phyloP scores from a whole-genome alignment of 2,329 filamentous ascomycete species.

The Capronia epimyces region DNA sequence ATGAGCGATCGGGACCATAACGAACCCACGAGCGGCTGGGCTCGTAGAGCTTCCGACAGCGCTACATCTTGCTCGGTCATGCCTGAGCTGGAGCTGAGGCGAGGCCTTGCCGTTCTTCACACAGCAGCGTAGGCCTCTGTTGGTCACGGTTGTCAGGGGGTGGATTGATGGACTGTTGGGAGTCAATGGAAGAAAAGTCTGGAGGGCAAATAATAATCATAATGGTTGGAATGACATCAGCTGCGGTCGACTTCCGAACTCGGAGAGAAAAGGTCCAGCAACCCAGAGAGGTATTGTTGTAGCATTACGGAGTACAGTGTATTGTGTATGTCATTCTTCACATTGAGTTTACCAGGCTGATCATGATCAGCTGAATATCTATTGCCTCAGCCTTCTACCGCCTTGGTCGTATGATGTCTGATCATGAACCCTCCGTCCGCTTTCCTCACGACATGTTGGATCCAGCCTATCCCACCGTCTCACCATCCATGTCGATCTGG shows the following conservation, averaged over 20 bases:
- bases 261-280: neutral
- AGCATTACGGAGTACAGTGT: too few relatives aligned
- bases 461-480: conserved; percentile 29
- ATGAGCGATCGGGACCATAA: conserved; percentile 42
- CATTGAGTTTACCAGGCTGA: too few relatives aligned
- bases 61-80: conserved; percentile 25
- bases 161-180: too few relatives aligned
- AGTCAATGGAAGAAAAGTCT: neutral
- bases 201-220: neutral
- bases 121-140: neutral
- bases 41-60: conserved; percentile 12
- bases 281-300: too few relatives aligned
- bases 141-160: neutral
- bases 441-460: conserved; percentile 23
- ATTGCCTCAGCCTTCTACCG: conserved; percentile 1
- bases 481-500: conserved; percentile 26
- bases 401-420: conserved; percentile 13
- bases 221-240: conserved; percentile 7
- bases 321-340: too few relatives aligned
- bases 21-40: conserved; percentile 35
- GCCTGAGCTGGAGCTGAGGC: conserved; percentile 2
- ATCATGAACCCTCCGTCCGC: conserved; percentile 21
- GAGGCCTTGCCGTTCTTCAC: neutral
- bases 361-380: neutral
- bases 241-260: neutral